Conservation (phyloP, 371 early-diverging fungal genomes). For the Choanephora cucurbitarum region DNA sequence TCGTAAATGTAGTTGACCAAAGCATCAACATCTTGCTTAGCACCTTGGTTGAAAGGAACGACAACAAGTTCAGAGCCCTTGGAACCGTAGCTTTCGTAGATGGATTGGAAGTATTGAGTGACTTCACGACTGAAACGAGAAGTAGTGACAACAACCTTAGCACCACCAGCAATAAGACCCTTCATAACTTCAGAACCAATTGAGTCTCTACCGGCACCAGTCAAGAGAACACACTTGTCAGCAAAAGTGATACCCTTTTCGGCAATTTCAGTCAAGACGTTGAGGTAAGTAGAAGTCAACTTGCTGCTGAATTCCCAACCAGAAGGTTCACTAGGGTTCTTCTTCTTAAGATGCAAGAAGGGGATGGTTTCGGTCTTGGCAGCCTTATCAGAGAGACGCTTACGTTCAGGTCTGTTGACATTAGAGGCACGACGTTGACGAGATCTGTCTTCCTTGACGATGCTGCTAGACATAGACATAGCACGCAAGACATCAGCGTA, state of each 20-base stretch:
- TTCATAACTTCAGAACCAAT: slow-evolving; percentile 90
- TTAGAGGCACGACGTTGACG: slow-evolving; percentile 56
- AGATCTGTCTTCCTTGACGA: slow-evolving; percentile 59
- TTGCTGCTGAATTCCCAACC: slow-evolving; percentile 78
- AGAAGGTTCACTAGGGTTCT: slow-evolving; percentile 58
- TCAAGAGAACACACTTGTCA: slow-evolving; percentile 82
- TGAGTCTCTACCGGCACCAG: slow-evolving; percentile 91
- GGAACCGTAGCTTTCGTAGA: slow-evolving; percentile 87
- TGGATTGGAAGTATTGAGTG: slow-evolving; percentile 86
- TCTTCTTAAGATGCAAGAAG: slow-evolving; percentile 76
- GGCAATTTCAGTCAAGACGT: slow-evolving; percentile 73
- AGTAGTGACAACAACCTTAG: slow-evolving; percentile 91
- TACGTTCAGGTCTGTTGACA: slow-evolving; percentile 46
- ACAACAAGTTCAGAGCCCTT: slow-evolving; percentile 87
- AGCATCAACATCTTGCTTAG: slow-evolving; percentile 79
- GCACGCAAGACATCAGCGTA: slow-evolving; percentile 77
- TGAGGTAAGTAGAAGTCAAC: slow-evolving; percentile 74
- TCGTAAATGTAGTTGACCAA: slow-evolving; percentile 90
- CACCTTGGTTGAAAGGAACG: slow-evolving; percentile 96
- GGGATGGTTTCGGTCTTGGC: slow-evolving; percentile 74
- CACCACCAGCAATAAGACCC: slow-evolving; percentile 89
- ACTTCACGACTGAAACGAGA: slow-evolving; percentile 85
- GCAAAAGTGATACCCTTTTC: slow-evolving; percentile 81
- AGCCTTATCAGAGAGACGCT: slow-evolving; percentile 49
- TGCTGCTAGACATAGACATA: slow-evolving; percentile 72